phyloP scores from a whole-genome alignment of 1,284 basidiomycete genomes.

The Melampsora americana region DNA sequence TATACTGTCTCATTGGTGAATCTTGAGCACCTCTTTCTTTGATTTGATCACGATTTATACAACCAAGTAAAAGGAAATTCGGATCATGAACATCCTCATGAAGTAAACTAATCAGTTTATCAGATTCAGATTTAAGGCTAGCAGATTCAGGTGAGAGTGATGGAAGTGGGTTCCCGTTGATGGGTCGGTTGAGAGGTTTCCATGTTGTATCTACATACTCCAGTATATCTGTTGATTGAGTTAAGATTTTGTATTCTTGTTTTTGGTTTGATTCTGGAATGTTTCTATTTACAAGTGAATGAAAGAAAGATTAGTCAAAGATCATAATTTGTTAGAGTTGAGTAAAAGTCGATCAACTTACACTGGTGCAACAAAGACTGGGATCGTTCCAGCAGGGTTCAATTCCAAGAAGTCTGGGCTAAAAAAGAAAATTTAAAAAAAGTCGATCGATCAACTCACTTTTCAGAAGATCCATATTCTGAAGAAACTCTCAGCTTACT shows the following conservation, averaged over 20 bases:
- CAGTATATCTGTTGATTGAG: neutral
- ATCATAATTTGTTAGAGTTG: too few species aligned
- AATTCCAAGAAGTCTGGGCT: neutral
- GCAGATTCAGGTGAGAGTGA: neutral
- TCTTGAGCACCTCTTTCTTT: neutral
- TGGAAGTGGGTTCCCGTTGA: neutral
- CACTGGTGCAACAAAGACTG: neutral
- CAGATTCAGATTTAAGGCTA: neutral
- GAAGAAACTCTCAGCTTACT: neutral
- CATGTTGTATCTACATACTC: neutral
- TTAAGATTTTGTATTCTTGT: slow-evolving; percentile 1
- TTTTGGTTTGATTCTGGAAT: neutral
- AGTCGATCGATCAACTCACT: neutral
- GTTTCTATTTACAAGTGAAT: neutral
- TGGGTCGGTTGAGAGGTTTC: neutral
- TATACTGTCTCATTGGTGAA: neutral
- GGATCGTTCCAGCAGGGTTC: neutral
- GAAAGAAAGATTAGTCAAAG: too few species aligned
- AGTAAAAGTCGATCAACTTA: neutral
- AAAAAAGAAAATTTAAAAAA: neutral
- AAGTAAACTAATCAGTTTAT: neutral
- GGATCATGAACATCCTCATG: slow-evolving; percentile 2
- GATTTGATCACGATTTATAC: neutral
- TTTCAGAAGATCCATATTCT: neutral
- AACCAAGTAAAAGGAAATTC: neutral